These are phyloP conservation scores for Cardiospermum halicacabum DNA, from an alignment of 345 rosid genomes.

Conservation along the genomic window DNA sequence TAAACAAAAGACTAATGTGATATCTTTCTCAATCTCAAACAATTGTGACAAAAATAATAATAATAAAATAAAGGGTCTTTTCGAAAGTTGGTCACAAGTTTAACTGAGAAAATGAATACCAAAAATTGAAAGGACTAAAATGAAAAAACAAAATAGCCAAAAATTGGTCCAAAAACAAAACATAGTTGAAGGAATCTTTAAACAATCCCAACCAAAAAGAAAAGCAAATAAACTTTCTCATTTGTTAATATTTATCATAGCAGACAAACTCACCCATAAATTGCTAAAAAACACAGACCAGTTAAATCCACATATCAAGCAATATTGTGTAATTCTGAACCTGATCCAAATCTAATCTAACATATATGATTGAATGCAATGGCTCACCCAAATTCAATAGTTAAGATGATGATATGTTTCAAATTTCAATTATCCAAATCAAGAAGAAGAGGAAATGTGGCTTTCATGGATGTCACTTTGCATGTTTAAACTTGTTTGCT, in stretches of 20 bases:
- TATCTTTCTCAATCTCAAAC: no score
- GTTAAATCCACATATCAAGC: not conserved
- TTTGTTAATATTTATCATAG: not conserved
- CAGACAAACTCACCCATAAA: not conserved
- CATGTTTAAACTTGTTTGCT: slow-evolving; percentile 17
- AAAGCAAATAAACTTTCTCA: not conserved
- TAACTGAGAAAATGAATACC: no score
- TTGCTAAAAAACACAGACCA: not conserved
- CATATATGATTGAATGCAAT: slow-evolving; percentile 1
- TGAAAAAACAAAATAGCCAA: not conserved
- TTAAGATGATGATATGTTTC: no score
- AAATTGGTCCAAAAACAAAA: not conserved
- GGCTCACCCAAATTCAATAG: slow-evolving; percentile 9
- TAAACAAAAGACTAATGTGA: no score
- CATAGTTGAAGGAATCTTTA: slow-evolving; percentile 4
- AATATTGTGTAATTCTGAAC: no score
- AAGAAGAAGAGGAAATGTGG: slow-evolving; percentile 9
- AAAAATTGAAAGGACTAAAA: not conserved
- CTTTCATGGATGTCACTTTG: slow-evolving; percentile 33
- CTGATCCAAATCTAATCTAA: no score
- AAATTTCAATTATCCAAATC: no score
- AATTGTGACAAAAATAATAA: no score
- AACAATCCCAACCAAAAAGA: not conserved
- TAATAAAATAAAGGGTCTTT: no score
- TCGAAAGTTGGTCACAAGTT: no score